Conservation (phyloP, 768 basidiomycete species). For the Mycena amicta region DNA sequence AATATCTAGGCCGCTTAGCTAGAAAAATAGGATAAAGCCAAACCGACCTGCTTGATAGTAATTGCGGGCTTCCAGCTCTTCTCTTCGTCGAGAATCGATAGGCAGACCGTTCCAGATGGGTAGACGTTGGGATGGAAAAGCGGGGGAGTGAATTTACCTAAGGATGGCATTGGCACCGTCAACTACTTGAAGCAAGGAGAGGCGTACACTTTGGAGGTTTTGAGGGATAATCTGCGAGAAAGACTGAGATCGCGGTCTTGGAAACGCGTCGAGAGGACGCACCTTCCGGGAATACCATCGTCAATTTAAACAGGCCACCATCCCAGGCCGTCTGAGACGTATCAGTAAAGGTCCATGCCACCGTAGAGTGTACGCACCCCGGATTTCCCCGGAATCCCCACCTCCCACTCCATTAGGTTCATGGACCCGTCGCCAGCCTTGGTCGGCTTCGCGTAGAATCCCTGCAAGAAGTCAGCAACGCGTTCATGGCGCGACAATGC, state of each 20-base stretch:
- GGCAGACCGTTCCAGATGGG: conserved; percentile 96
- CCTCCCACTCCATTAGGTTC: conserved; percentile 98
- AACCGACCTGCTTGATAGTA: conserved; percentile 91
- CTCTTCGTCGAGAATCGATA: conserved; percentile 98
- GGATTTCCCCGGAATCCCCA: conserved; percentile 94
- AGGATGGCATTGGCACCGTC: background rate
- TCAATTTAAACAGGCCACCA: conserved; percentile 90
- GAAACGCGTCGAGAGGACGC: conserved; percentile 11
- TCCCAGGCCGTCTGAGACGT: conserved; percentile 95
- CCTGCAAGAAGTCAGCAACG: conserved; percentile 49
- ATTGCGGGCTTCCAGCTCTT: conserved; percentile 99
- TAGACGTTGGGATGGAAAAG: conserved; percentile 99
- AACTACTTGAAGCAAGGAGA: background rate
- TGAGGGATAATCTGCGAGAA: conserved; percentile 82
- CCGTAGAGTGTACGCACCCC: conserved; percentile 75
- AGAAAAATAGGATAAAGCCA: background rate
- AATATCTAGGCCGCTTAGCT: conserved; percentile 63
- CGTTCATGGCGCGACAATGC: background rate
- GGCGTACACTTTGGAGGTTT: conserved; percentile 88
- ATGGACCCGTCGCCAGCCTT: conserved; percentile 91
- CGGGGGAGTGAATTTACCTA: conserved; percentile 96
- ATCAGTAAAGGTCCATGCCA: too few species aligned
- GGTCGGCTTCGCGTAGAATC: conserved; percentile 93
- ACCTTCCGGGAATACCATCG: conserved; percentile 98
- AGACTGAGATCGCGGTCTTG: background rate